Percentiles rank a stretch among this genome's conserved stretches.
Evolutionary conservation across 2,329 filamentous ascomycete genomes (phyloP).

Genomic region (Colletotrichum noveboracense): DNA sequence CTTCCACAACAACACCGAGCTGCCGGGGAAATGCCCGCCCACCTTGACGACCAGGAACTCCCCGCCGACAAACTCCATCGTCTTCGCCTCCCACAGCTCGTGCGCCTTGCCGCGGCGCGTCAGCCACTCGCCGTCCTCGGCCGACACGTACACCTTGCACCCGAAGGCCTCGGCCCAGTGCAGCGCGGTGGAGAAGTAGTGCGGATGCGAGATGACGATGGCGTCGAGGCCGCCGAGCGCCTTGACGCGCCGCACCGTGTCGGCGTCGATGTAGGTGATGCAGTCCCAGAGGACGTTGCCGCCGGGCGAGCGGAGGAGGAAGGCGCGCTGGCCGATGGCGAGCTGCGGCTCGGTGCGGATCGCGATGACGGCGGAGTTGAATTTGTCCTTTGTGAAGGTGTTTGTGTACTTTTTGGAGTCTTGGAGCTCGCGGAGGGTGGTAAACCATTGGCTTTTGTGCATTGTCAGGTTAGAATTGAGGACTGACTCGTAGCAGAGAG

Average conservation of each 20-base stretch:
- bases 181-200: constrained; percentile 80
- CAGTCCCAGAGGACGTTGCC: constrained; percentile 86
- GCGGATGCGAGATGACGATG: constrained; percentile 80
- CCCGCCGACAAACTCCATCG: constrained; percentile 45
- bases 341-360: constrained; percentile 62
- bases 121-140: constrained; percentile 71
- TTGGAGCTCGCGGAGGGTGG: constrained; percentile 56
- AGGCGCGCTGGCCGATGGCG: constrained; percentile 77
- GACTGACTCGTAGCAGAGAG: too few relatives aligned
- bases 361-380: constrained; percentile 49
- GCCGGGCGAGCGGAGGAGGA: constrained; percentile 67
- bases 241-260: constrained; percentile 64
- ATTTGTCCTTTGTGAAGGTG: constrained; percentile 51
- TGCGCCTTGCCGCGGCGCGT: constrained; percentile 48
- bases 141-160: constrained; percentile 73
- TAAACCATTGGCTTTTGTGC: constrained; percentile 65
- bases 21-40: constrained; percentile 83
- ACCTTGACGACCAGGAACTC: constrained; percentile 70
- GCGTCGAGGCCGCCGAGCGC: constrained; percentile 69
- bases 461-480: not conserved
- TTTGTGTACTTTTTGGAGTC: constrained; percentile 52
- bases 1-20: constrained; percentile 66
- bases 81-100: constrained; percentile 50
- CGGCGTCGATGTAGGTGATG: constrained; percentile 70
- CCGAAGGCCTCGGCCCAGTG: constrained; percentile 74